Conservation (phyloP, 202 grass and related monocot species). For the Zoysia matrella region DNA sequence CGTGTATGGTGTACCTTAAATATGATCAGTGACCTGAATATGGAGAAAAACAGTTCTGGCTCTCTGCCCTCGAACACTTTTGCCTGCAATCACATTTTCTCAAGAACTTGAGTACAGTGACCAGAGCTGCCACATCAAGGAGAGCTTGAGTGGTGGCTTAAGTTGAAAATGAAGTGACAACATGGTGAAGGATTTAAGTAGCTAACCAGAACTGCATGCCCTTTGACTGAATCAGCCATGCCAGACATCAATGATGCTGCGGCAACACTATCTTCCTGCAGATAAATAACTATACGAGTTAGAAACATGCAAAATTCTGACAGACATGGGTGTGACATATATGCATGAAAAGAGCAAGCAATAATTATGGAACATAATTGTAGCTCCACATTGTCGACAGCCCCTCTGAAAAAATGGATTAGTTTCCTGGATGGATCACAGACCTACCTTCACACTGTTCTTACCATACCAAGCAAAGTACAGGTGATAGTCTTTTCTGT, state of each 20-base stretch:
- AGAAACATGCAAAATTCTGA: conserved; percentile 32
- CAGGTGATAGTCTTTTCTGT: conserved; percentile 64
- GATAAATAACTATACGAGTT: conserved; percentile 33
- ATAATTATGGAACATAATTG: background rate
- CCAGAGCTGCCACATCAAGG: background rate
- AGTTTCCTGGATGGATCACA: conserved; percentile 7
- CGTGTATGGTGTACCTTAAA: conserved; percentile 64
- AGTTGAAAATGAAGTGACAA: conserved; percentile 33
- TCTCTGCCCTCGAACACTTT: conserved; percentile 71
- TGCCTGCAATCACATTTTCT: conserved; percentile 54
- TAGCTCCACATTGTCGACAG: background rate
- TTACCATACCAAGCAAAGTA: conserved; percentile 79
- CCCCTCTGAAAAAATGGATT: background rate
- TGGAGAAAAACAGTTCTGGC: conserved; percentile 67
- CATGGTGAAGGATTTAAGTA: conserved; percentile 23
- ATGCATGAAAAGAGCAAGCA: conserved; percentile 15
- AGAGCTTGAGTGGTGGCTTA: too few relatives aligned
- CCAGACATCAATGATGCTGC: conserved; percentile 52
- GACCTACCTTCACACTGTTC: conserved; percentile 66
- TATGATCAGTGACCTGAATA: conserved; percentile 78
- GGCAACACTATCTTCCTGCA: conserved; percentile 66
- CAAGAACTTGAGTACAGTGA: background rate
- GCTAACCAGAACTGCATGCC: conserved; percentile 58
- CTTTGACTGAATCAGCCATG: conserved; percentile 71
- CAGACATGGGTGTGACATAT: background rate